Evolutionary conservation across 345 rosid species (phyloP).

Genomic region (Lumnitzera littorea): DNA sequence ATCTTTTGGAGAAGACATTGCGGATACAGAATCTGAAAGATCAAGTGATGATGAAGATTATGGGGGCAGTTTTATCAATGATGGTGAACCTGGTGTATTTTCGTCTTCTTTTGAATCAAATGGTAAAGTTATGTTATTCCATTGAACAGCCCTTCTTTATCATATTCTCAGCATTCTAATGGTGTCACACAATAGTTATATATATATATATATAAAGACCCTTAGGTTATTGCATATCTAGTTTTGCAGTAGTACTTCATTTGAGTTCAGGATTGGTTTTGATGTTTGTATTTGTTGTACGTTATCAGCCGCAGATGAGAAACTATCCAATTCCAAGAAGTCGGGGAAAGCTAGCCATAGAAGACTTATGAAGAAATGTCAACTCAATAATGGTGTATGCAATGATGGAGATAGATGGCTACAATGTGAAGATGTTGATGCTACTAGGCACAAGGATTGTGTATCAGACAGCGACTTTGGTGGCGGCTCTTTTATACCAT

Average conservation of each 20-base stretch:
- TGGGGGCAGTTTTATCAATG: slow-evolving; percentile 70
- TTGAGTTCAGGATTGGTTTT: background rate
- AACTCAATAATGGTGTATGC: slow-evolving; percentile 21
- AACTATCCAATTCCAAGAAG: slow-evolving; percentile 13
- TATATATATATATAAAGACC: no score
- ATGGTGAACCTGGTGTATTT: slow-evolving; percentile 23
- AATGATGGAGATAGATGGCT: slow-evolving; percentile 27
- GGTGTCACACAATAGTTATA: no score
- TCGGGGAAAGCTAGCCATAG: slow-evolving; percentile 18
- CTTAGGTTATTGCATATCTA: no score
- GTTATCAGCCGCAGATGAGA: slow-evolving; percentile 20
- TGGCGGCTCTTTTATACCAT: slow-evolving; percentile 17
- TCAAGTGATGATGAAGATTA: slow-evolving; percentile 48
- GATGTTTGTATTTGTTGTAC: background rate
- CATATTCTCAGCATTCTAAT: background rate
- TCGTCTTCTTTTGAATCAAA: slow-evolving; percentile 25
- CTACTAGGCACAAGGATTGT: slow-evolving; percentile 4
- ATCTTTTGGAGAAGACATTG: slow-evolving; percentile 63
- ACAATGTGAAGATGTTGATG: slow-evolving; percentile 8
- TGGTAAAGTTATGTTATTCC: slow-evolving; percentile 26
- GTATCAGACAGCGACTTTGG: slow-evolving; percentile 24
- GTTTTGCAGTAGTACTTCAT: background rate
- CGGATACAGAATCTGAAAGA: slow-evolving; percentile 45
- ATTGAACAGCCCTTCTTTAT: background rate
- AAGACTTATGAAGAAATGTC: slow-evolving; percentile 43